Evolutionary conservation across 306 rosid species (phyloP), one percentile per base, ranked within the genome.

Genomic region (Sechiopsis laciniata): DNA sequence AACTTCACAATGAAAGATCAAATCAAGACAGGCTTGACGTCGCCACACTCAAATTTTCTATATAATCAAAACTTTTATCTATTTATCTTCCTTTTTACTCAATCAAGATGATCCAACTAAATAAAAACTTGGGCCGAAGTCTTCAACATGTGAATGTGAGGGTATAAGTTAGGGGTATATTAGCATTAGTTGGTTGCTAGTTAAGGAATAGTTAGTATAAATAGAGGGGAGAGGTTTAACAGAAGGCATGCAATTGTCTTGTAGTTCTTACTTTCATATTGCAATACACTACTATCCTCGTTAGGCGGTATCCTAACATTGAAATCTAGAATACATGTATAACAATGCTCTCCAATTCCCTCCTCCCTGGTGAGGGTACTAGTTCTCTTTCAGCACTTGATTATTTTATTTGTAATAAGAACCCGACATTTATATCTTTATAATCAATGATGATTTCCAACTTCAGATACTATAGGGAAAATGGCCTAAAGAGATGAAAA

Each of bases 321-420:
- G 21, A 17, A 37, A n/a, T 35, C 24, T 64, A 64, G 71, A 19
- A 64, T 17, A 17, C 69, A 63, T 15, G 68, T 6, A 14, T 26
- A 29, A 10, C 9, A 55, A 61, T 61, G 71, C 50, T 37, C 71
- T 64, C 52, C 16, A 64, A 64, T 22, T 63, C 51, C 37, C 37
- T 32, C 69, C 50, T 63, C 19, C 69, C 15, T 56, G 7, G 3
- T 19, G 12, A 32, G 69, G 45, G 50, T 8, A 63, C 69, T 6
- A 63, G 8, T 3, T 63, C 11, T 61, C 20, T 61, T 17, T 1
- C 45, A 22, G n/a, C 45, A 61, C 19, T 61, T 29, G 19, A 26
- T 61, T 37, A 37, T 61, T 61, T 17, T 61, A 26, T 56, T 46
- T 20, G 1, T 21, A 59, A 12, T 60, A 60, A 60, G 42, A 26